A percentile compares a stretch with the other conserved stretches of the same genome.
Conservation (phyloP, 2,329 filamentous ascomycete species). For the Lasiodiplodia citricola region DNA sequence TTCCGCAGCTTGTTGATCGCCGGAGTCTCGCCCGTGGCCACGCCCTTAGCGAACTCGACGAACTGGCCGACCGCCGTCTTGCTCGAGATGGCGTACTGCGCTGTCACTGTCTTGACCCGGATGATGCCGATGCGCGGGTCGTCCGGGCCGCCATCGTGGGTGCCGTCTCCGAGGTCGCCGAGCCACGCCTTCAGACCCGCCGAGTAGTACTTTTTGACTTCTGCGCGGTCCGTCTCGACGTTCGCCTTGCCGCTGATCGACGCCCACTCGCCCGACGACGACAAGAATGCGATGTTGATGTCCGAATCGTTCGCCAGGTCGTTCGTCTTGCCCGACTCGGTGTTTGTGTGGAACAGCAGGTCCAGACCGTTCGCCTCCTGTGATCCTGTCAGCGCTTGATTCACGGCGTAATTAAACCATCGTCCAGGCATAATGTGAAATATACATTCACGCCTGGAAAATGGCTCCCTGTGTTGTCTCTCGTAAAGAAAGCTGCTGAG, state of each 20-base stretch:
- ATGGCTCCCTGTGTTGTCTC: no score
- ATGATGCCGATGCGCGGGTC: slow-evolving; percentile 86
- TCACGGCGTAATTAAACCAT: no score
- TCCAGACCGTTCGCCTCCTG: slow-evolving; percentile 81
- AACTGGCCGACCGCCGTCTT: slow-evolving; percentile 68
- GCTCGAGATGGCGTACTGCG: slow-evolving; percentile 70
- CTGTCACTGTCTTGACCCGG: slow-evolving; percentile 72
- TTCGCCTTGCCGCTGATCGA: slow-evolving; percentile 76
- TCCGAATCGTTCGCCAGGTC: slow-evolving; percentile 75
- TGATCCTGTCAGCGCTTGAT: slow-evolving; percentile 24
- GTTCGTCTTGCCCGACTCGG: slow-evolving; percentile 84
- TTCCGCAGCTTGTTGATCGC: slow-evolving; percentile 78
- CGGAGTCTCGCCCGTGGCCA: slow-evolving; percentile 73
- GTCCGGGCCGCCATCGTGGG: slow-evolving; percentile 79
- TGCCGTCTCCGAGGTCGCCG: slow-evolving; percentile 78
- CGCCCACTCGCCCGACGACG: slow-evolving; percentile 80
- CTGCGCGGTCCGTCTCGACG: slow-evolving; percentile 70
- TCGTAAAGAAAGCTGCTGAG: no score
- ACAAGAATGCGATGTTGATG: slow-evolving; percentile 83
- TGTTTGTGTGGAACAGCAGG: slow-evolving; percentile 90
- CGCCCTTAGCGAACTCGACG: slow-evolving; percentile 76
- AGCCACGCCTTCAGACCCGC: slow-evolving; percentile 80
- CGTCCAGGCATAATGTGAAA: no score
- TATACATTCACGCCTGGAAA: no score
- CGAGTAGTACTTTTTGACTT: slow-evolving; percentile 73